phyloP scores from a whole-genome alignment of 2,329 filamentous ascomycete species.

The Penicillium frequentans region DNA sequence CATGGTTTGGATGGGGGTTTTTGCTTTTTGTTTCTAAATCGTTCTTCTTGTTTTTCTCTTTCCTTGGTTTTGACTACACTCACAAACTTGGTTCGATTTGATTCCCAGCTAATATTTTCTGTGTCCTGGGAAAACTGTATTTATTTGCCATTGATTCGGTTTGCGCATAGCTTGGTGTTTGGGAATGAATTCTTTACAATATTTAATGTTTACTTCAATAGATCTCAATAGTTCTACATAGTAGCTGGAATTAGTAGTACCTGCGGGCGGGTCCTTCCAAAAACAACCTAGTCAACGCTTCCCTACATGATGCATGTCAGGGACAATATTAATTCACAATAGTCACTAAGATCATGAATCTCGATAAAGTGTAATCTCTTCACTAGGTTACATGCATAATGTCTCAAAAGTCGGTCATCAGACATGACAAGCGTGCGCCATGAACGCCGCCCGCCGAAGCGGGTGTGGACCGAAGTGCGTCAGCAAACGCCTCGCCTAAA shows the following conservation, averaged over 20 bases:
- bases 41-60: neutral
- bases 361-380: too few species aligned
- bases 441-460: neutral
- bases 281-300: neutral
- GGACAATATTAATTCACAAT: neutral
- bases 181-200: neutral
- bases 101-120: neutral
- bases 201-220: neutral
- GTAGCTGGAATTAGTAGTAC: neutral
- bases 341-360: too few species aligned
- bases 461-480: constrained; percentile 7
- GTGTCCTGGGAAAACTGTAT: neutral
- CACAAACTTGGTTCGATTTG: neutral
- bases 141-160: neutral
- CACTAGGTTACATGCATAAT: neutral
- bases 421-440: neutral
- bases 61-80: neutral
- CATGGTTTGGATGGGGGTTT: constrained; percentile 1
- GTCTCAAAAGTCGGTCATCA: neutral
- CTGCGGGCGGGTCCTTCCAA: too few species aligned
- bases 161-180: constrained; percentile 24
- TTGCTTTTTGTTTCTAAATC: neutral
- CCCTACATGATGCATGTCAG: neutral
- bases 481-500: constrained; percentile 9
- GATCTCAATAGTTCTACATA: neutral